These are phyloP conservation scores for Torulaspora quercuum DNA, from an alignment of 805 yeast species.

Conservation along the genomic window DNA sequence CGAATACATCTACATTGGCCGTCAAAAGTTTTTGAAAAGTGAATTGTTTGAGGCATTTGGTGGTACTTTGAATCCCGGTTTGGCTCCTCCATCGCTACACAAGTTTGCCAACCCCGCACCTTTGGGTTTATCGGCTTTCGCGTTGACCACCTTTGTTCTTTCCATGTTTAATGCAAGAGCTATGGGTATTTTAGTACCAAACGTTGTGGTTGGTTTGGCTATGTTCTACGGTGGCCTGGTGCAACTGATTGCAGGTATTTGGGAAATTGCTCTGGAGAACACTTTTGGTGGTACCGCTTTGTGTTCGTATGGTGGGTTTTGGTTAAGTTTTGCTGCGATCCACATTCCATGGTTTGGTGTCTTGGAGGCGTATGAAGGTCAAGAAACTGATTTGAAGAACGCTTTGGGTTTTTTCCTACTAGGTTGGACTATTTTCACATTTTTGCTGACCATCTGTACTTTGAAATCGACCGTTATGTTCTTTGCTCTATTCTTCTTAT, in stretches of 20 bases:
- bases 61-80: conserved; percentile 74
- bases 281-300: conserved; percentile 65
- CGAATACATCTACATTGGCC: conserved; percentile 65
- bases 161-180: conserved; percentile 52
- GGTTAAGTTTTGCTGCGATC: conserved; percentile 61
- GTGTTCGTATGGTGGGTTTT: conserved; percentile 60
- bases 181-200: conserved; percentile 47
- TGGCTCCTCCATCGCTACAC: conserved; percentile 50
- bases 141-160: conserved; percentile 55
- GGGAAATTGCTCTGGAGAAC: conserved; percentile 59
- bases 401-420: conserved; percentile 57
- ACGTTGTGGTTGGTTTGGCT: conserved; percentile 53
- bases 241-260: conserved; percentile 59
- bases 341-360: conserved; percentile 56
- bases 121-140: conserved; percentile 55
- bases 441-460: conserved; percentile 48
- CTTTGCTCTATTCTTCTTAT: conserved; percentile 49
- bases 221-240: conserved; percentile 58
- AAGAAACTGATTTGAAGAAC: conserved; percentile 36
- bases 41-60: conserved; percentile 68
- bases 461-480: conserved; percentile 59
- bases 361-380: conserved; percentile 45
- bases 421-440: conserved; percentile 60
- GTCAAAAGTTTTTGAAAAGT: conserved; percentile 56
- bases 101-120: conserved; percentile 65